Base-by-base conservation (phyloP, 768 basidiomycete genomes). In the Collybia nuda region DNA sequence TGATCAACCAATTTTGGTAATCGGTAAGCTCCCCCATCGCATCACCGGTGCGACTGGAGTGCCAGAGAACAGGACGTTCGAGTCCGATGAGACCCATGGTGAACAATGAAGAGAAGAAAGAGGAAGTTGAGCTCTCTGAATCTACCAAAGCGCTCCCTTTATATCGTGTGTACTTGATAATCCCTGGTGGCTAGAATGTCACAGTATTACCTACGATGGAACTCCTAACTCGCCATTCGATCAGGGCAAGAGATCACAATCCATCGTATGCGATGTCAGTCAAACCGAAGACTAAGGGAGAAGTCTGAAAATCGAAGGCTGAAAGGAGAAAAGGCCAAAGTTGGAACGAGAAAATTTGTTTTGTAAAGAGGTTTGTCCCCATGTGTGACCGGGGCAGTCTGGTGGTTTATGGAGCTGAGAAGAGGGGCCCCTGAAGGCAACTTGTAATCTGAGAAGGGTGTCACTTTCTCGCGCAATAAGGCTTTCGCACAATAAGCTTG, bases 331-430 rank as follows among this genome's bases (percentile, higher is more conserved):
- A 50, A 29, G 8, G 19, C 29, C 29, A 40, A 23, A 29, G 15
- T 40, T 19, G 18, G 18, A 40, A 43, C 32, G 43, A 50, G 43
- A 50, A 37, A 50, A 36, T 50, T 21, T 50, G 48, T 43, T 41
- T 19, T 22, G 24, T 37, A 15, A 28, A 26, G 23, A 17, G 15
- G 26, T 26, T 48, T 28, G 45, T 32, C 32, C 24, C 32, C 32
- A 11, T 32, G 32, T 14, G 32, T 11, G 12, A 32, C 32, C 7
- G 3, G 9, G 12, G 32, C 32, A 5, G 7, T 85, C 84, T 22
- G 81, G 82, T 2, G 81, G 70, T 41, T 86, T 71, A 53, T 86
- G 72, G 57, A 78, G 87, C n/a, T 85, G 86, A 1, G 85, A 85
- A 0, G 72, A 68, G 2, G 84, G 83, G 55, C 87, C 80, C 26